Evolutionary conservation across 176 grass and related monocot genomes (phyloP).

Genomic region (Cymbopogon citratus): DNA sequence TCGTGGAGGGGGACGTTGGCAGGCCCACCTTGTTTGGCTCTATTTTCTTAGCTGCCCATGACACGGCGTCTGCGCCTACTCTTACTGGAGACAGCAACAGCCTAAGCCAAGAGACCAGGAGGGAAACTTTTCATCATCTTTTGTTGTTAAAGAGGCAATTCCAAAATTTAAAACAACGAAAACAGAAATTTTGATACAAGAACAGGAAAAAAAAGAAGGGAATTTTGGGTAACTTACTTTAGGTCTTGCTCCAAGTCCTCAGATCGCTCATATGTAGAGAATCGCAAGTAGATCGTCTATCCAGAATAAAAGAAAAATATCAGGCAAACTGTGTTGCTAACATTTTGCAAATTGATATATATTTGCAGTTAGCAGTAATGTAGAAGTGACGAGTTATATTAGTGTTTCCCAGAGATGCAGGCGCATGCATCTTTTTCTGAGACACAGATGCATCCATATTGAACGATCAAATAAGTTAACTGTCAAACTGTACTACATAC

Average conservation of each 20-base stretch:
- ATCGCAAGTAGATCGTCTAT: slow-evolving; percentile 60
- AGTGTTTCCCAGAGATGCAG: not conserved
- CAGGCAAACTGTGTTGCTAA: not conserved
- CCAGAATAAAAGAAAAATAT: slow-evolving; percentile 26
- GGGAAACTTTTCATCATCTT: not conserved
- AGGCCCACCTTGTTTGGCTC: slow-evolving; percentile 82
- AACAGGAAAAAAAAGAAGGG: not conserved
- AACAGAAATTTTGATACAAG: not conserved
- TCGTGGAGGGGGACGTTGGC: slow-evolving; percentile 79
- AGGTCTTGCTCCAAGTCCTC: slow-evolving; percentile 74
- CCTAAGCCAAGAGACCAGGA: slow-evolving; percentile 19
- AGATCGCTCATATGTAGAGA: slow-evolving; percentile 53
- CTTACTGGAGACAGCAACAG: slow-evolving; percentile 61
- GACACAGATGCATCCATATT: not conserved
- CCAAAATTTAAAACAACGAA: not conserved
- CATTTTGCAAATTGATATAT: not conserved
- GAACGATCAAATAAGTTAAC: not conserved
- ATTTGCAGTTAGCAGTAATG: not conserved
- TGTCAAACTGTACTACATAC: slow-evolving; percentile 32
- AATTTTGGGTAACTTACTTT: slow-evolving; percentile 40
- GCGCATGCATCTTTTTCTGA: not conserved
- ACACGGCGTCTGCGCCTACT: slow-evolving; percentile 58
- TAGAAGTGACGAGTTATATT: not conserved
- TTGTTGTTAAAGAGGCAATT: not conserved
- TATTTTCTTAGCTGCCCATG: slow-evolving; percentile 57